Evolutionary conservation across 2,329 filamentous ascomycete species (phyloP), one percentile per base, ranked within the genome.

Genomic region (Xylaria arbuscula): DNA sequence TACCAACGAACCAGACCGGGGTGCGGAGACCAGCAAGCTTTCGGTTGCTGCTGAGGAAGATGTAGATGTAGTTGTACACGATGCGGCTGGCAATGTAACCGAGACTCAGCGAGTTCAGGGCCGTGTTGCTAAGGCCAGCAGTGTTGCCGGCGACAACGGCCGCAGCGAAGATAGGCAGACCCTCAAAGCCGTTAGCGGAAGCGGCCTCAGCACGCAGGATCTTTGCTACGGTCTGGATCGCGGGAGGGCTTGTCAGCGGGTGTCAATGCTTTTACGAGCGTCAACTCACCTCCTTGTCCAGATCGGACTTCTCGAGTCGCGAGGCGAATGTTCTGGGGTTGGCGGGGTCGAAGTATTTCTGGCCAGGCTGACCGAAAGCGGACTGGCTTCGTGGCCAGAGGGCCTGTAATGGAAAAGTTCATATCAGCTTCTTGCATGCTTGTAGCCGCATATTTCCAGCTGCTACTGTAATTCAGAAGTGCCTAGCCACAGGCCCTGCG

Each of bases 111-210:
- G 57, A 32, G 64, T 78, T 77, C 45, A 78, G 19, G 38, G 66
- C 69, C 7, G 19, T 32, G 19, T 63, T 54, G 53, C 73, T 60
- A 3, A 77, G 56, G 15, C 71, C 70, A 3, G 71, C 73, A 8
- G 72, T 65, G 61, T 78, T 77, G 7, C 73, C 77, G 2, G 75
- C 76, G 19, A 75, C 72, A 19, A 78, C 69, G 34, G 74, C 76
- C 1, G 77, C 77, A 5, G 76, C 76, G 68, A 72, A 78, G 28
- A 78, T 51, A 47, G 75, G 74, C 32, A 78, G 73, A n/a, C 70
- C 74, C 66, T 78, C 77, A 57, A 78, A 72, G 24, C 68, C 76
- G 42, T 78, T 78, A 5, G 75, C 66, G 19, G 65, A 63, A n/a
- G 72, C 73, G 5, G 75, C 58, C 63, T 78, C 76, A 67, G 74